Evolutionary conservation across 805 yeast species (phyloP), one percentile per base, ranked within the genome.

Genomic region (Allodekkera sacchari): DNA sequence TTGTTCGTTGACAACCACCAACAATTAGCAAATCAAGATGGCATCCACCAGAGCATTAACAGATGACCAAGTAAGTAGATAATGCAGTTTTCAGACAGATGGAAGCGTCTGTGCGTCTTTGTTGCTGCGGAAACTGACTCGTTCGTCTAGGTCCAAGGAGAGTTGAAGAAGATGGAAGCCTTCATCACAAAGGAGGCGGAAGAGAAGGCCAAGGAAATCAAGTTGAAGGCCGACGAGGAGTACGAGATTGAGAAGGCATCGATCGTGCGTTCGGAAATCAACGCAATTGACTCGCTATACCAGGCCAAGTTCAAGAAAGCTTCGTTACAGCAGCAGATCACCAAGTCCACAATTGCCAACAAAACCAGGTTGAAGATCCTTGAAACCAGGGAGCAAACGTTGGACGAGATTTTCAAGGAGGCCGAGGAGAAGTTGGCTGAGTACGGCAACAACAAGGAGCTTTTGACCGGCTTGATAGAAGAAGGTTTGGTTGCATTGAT

Each of bases 111-210:
- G 9, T 9, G 23, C 23, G 23, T 21, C n/a, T n/a, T n/a, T n/a
- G 27, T n/a, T 25, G n/a, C 14, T 9, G 13, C 27, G 13, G 27
- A 9, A 25, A 31, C 19, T 24, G 18, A 23, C 33, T 4, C 16
- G 15, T 12, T n/a, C 24, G 13, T 30, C 32, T 53, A 88, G 87
- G 97, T 89, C 47, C 87, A 82, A 53, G 85, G 85, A 48, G 98
- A 92, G 68, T 83, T 92, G 61, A 78, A 79, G 59, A 92, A 92
- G 70, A 92, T 92, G 96, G 95, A 89, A 58, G 88, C 94, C 55
- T 92, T 92, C 77, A 92, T 92, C 73, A 84, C 82, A 65, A 92
- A 89, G 74, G 99, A 92, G 66, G 99, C 99, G 24, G 94, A 88
- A 52, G 99, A 92, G 61, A 92, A 92, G 66, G 96, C 97, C 45